A percentile compares a stretch with the other conserved stretches of the same genome.
Conservation (phyloP, 2,329 filamentous ascomycete species). For the Curvularia eragrostidis region DNA sequence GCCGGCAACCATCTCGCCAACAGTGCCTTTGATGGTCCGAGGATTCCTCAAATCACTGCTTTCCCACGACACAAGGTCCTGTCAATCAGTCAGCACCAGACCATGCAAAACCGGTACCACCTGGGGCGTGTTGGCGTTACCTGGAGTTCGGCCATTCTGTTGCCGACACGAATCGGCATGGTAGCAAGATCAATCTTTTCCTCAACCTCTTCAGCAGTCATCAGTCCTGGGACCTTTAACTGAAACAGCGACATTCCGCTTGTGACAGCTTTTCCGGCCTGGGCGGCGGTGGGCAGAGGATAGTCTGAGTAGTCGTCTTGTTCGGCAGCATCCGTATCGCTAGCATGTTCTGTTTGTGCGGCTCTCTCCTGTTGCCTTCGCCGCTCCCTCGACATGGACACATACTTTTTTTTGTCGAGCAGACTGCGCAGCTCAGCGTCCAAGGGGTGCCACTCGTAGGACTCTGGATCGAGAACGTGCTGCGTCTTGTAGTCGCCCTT, state of each 20-base stretch:
- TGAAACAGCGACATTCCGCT: slow-evolving; percentile 61
- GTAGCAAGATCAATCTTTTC: slow-evolving; percentile 63
- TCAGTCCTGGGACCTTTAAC: slow-evolving; percentile 71
- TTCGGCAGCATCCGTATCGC: slow-evolving; percentile 5
- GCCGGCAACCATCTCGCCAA: slow-evolving; percentile 72
- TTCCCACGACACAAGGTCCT: slow-evolving; percentile 68
- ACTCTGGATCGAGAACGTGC: slow-evolving; percentile 73
- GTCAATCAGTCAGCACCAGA: slow-evolving; percentile 41
- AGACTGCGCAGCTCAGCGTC: slow-evolving; percentile 59
- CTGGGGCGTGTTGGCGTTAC: slow-evolving; percentile 29
- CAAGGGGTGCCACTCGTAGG: slow-evolving; percentile 67
- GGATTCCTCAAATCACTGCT: slow-evolving; percentile 58
- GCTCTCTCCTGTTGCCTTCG: slow-evolving; percentile 26
- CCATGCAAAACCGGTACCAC: neutral
- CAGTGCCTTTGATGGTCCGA: slow-evolving; percentile 63
- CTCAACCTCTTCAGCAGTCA: slow-evolving; percentile 61
- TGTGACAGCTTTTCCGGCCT: slow-evolving; percentile 45
- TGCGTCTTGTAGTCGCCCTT: slow-evolving; percentile 81
- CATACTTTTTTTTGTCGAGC: slow-evolving; percentile 65
- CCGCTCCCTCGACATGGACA: slow-evolving; percentile 51
- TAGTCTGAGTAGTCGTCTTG: slow-evolving; percentile 31
- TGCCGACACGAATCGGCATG: slow-evolving; percentile 61
- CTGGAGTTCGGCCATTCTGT: slow-evolving; percentile 40
- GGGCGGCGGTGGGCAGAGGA: slow-evolving; percentile 35
- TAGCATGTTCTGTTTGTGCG: neutral